Conservation (phyloP, 163 green algal genomes). For the Chloromonas sp. region DNA sequence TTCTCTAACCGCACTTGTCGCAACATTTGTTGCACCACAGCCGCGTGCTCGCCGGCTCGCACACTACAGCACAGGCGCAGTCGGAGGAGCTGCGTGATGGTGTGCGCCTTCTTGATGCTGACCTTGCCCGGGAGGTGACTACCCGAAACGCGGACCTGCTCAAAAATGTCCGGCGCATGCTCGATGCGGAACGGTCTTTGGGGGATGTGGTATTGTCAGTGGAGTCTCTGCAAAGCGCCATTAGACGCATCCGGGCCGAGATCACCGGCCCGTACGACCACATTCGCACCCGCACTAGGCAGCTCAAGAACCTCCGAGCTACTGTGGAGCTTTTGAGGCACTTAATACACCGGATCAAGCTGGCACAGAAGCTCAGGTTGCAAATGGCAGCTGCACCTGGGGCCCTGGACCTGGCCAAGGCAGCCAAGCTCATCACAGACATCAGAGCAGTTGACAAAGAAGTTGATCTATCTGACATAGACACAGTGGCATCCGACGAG, state of each 20-base stretch:
- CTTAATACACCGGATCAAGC: slow-evolving; percentile 72
- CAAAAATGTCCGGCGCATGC: slow-evolving; percentile 46
- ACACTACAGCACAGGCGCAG: slow-evolving; percentile 58
- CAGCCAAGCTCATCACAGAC: slow-evolving; percentile 80
- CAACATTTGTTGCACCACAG: too few relatives aligned
- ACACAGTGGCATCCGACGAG: slow-evolving; percentile 58
- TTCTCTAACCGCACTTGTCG: too few relatives aligned
- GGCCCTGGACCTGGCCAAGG: slow-evolving; percentile 76
- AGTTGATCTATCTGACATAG: slow-evolving; percentile 61
- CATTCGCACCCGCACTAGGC: slow-evolving; percentile 55
- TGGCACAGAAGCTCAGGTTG: slow-evolving; percentile 54
- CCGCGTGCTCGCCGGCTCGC: slow-evolving; percentile 48
- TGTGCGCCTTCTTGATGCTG: slow-evolving; percentile 51
- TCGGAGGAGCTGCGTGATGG: slow-evolving; percentile 58
- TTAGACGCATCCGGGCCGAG: slow-evolving; percentile 66
- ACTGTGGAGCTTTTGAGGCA: slow-evolving; percentile 76
- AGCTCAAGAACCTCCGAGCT: slow-evolving; percentile 76
- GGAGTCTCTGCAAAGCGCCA: slow-evolving; percentile 62
- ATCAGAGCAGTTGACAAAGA: slow-evolving; percentile 51
- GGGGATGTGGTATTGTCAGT: slow-evolving; percentile 60
- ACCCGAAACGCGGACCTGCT: slow-evolving; percentile 51
- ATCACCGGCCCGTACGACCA: slow-evolving; percentile 72
- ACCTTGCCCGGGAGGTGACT: slow-evolving; percentile 46
- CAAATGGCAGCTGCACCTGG: slow-evolving; percentile 36
- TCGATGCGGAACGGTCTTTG: slow-evolving; percentile 61